Evolutionary conservation across 257 asterid genomes (phyloP).

Genomic region (Fraxinus excelsior): DNA sequence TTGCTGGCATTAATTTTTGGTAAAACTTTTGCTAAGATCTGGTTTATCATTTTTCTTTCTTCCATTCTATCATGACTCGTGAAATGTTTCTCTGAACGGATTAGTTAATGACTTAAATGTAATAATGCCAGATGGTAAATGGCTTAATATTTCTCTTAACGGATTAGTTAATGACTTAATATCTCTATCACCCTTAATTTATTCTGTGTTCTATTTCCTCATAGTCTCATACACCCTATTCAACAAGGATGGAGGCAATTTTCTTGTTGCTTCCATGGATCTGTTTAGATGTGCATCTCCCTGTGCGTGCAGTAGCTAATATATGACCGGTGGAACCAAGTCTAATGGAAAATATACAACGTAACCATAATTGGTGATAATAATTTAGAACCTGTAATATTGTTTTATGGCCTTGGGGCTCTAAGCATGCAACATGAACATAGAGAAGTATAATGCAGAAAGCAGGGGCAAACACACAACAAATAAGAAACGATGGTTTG

Average conservation of each 20-base stretch:
- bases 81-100: neutral
- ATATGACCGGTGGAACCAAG: neutral
- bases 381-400: neutral
- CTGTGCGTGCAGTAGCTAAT: neutral
- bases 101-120: neutral
- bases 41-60: neutral
- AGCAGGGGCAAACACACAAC: slow-evolving; percentile 10
- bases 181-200: neutral
- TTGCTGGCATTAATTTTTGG: neutral
- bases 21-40: neutral
- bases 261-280: neutral
- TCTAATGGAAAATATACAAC: neutral
- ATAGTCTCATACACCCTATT: neutral
- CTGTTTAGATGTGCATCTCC: neutral
- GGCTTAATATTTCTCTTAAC: neutral
- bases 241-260: neutral
- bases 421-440: slow-evolving; percentile 11
- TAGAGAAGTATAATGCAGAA: neutral
- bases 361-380: neutral
- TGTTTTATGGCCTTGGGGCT: neutral
- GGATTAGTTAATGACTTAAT: neutral
- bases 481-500: slow-evolving; percentile 10
- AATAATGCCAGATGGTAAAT: neutral
- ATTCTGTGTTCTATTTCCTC: neutral
- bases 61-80: neutral